These are phyloP conservation scores for Piper betle DNA, from an alignment of 164 flowering plant species.

Conservation along the genomic window DNA sequence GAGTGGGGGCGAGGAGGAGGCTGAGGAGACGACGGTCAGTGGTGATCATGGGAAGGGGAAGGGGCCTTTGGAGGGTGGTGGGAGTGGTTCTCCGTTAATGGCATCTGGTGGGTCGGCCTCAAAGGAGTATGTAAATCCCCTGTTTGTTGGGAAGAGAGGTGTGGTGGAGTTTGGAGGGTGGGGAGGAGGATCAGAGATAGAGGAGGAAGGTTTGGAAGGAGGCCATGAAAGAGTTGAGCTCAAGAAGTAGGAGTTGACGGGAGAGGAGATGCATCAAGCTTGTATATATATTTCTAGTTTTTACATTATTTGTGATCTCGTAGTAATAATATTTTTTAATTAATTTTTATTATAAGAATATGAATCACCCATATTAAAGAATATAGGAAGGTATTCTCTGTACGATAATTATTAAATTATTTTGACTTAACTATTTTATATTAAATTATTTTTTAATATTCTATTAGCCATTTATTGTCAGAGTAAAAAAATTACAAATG, in stretches of 20 bases:
- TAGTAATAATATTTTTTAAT: too few relatives aligned
- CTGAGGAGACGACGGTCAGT: conserved; percentile 11
- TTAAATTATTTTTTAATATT: too few relatives aligned
- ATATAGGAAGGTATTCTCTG: too few relatives aligned
- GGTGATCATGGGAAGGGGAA: conserved; percentile 8
- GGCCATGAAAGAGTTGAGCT: background rate
- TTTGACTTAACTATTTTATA: too few relatives aligned
- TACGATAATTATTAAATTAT: too few relatives aligned
- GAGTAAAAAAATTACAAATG: too few relatives aligned
- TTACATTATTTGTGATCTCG: too few relatives aligned
- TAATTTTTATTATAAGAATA: too few relatives aligned
- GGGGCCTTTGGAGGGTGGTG: background rate
- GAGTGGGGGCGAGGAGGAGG: conserved; percentile 10
- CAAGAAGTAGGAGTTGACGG: conserved; percentile 6
- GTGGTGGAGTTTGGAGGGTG: background rate
- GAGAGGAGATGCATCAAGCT: conserved; percentile 12
- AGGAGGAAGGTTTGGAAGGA: conserved; percentile 2
- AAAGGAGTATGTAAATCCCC: conserved; percentile 15
- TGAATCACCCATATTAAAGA: too few relatives aligned
- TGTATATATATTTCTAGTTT: too few relatives aligned
- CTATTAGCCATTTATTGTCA: too few relatives aligned
- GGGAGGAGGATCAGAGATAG: background rate
- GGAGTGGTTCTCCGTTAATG: too few relatives aligned
- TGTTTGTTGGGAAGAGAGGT: conserved; percentile 2
- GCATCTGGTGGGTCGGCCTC: background rate